phyloP scores from a whole-genome alignment of 169 alveolate species.

The Theileria sp. region DNA sequence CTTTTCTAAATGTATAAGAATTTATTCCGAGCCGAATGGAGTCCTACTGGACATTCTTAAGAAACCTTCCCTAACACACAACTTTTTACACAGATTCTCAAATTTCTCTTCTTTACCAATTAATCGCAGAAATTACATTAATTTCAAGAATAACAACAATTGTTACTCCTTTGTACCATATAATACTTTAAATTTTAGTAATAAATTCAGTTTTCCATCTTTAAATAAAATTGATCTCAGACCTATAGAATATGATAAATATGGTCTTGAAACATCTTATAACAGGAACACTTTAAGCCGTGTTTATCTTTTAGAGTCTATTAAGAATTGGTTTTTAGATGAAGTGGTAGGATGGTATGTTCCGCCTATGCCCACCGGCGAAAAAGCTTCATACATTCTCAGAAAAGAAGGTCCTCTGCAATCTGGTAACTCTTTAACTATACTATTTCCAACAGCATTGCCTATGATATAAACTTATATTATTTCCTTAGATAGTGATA shows the following conservation, averaged over 20 bases:
- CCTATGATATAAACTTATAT: no score
- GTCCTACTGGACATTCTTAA: background rate
- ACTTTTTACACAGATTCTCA: background rate
- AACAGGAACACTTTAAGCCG: background rate
- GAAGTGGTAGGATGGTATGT: constrained; percentile 53
- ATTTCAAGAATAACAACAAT: background rate
- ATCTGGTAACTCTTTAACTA: constrained; percentile 24
- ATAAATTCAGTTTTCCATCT: background rate
- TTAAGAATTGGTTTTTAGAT: constrained; percentile 29
- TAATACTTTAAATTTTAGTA: background rate
- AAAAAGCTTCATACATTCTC: constrained; percentile 26
- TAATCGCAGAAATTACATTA: background rate
- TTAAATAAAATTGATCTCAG: background rate
- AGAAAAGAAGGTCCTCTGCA: constrained; percentile 45
- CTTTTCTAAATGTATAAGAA: background rate
- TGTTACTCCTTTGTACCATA: constrained; percentile 10
- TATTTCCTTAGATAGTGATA: constrained; percentile 66
- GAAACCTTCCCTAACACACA: background rate
- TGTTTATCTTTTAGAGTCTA: constrained; percentile 18
- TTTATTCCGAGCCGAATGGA: background rate
- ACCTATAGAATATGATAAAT: background rate
- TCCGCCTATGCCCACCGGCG: constrained; percentile 65
- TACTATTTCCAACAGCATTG: no score
- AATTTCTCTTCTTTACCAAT: background rate
- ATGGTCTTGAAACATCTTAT: background rate